Percentiles rank a stretch among this genome's conserved stretches.
These are phyloP conservation scores for Bombardia bombarda DNA, from an alignment of 495 filamentous ascomycete species.

Conservation along the genomic window DNA sequence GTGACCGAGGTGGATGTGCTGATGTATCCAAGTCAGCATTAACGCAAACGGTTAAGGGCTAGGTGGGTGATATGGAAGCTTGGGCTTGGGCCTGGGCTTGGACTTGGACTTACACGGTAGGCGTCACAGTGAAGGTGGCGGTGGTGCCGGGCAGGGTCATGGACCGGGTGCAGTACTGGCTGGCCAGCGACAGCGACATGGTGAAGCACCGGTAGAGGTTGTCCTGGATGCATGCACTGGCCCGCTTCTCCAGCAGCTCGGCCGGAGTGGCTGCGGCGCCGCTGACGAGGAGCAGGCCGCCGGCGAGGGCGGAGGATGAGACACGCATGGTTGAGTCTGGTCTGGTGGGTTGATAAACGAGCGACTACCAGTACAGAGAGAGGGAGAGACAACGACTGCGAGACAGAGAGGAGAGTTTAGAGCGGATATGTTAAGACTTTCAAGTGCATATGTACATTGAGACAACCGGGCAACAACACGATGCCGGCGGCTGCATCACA, in stretches of 20 bases:
- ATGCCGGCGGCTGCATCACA: too few relatives aligned
- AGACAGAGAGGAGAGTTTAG: too few relatives aligned
- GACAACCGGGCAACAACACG: too few relatives aligned
- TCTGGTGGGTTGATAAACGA: too few relatives aligned
- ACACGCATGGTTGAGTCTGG: not conserved
- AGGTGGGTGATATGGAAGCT: too few relatives aligned
- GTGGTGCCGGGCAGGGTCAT: not conserved
- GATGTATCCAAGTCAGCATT: not conserved
- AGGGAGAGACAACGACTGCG: too few relatives aligned
- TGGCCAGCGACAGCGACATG: not conserved
- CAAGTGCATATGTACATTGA: too few relatives aligned
- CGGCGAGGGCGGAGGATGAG: not conserved
- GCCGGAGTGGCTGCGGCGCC: not conserved
- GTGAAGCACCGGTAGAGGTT: slow-evolving; percentile 1
- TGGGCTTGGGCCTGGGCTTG: not conserved
- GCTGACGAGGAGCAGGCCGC: not conserved
- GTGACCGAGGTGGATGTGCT: not conserved
- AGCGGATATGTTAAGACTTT: too few relatives aligned
- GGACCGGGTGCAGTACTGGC: not conserved
- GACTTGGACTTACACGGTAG: not conserved
- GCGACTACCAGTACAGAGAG: too few relatives aligned
- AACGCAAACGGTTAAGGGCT: too few relatives aligned
- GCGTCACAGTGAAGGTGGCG: not conserved
- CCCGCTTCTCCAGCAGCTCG: not conserved
- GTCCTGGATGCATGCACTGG: not conserved